Conservation (phyloP, 2,329 filamentous ascomycete genomes). For the Aureobasidium sp. region DNA sequence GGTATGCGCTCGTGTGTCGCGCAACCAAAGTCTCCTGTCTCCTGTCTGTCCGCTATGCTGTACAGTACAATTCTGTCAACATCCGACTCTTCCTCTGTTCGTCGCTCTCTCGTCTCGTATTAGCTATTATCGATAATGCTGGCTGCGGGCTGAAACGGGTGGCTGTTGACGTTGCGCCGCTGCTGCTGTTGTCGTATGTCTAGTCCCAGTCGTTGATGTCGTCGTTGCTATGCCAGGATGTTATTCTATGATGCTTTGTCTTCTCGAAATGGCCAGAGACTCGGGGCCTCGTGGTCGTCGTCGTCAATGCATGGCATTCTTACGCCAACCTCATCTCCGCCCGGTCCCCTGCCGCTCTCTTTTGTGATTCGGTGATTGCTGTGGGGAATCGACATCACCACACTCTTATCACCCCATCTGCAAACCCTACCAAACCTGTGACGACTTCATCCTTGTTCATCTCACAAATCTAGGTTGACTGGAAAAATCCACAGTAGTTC, state of each 20-base stretch:
- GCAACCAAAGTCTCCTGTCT: background rate
- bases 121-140: background rate
- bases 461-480: background rate
- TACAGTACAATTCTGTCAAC: background rate
- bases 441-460: background rate
- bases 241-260: no score
- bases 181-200: background rate
- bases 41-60: background rate
- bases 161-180: background rate
- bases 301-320: constrained; percentile 2
- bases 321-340: constrained; percentile 8
- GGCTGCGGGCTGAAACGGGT: background rate
- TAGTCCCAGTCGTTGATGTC: background rate
- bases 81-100: background rate
- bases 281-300: background rate
- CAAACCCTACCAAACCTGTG: background rate
- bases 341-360: background rate
- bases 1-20: background rate
- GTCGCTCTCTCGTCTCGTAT: background rate
- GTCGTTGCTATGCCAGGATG: background rate
- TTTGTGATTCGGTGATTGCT: constrained; percentile 1
- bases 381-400: background rate
- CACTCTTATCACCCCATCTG: background rate
- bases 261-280: background rate
- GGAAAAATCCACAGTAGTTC: background rate